Conservation (phyloP, 768 basidiomycete genomes). For the Amanita muscaria region DNA sequence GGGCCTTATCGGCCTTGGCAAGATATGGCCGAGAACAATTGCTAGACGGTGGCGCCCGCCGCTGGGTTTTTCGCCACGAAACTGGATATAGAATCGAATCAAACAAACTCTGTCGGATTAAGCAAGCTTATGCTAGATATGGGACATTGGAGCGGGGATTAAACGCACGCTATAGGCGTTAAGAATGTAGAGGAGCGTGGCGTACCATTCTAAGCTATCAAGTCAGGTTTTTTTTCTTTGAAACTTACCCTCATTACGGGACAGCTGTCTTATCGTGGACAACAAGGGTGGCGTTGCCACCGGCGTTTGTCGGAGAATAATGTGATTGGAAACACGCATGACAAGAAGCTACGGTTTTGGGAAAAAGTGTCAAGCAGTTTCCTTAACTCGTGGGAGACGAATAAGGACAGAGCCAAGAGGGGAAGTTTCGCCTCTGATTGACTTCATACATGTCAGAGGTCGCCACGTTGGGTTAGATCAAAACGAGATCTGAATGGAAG, state of each 20-base stretch:
- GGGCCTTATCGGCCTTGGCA: too few relatives aligned
- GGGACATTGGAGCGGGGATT: too few relatives aligned
- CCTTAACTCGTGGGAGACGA: not conserved
- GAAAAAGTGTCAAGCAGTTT: not conserved
- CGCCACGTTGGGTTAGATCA: not conserved
- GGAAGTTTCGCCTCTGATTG: not conserved
- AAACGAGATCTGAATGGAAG: too few relatives aligned
- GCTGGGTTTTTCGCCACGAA: too few relatives aligned
- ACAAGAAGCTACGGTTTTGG: not conserved
- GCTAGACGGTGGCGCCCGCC: too few relatives aligned
- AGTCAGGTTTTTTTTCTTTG: not conserved
- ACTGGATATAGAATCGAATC: too few relatives aligned
- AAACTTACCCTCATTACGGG: slow-evolving; percentile 6
- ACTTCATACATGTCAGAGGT: not conserved
- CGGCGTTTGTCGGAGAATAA: slow-evolving; percentile 6
- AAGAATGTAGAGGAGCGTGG: too few relatives aligned
- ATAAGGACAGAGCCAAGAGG: not conserved
- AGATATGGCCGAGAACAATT: too few relatives aligned
- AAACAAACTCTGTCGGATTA: too few relatives aligned
- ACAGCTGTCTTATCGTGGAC: slow-evolving; percentile 2
- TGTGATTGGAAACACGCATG: too few relatives aligned
- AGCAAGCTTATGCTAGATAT: too few relatives aligned
- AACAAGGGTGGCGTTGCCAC: not conserved
- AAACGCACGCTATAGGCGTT: too few relatives aligned
- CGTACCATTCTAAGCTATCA: not conserved